These are phyloP conservation scores for Hanseniaspora vineae DNA, from an alignment of 805 yeast genomes.

Conservation along the genomic window DNA sequence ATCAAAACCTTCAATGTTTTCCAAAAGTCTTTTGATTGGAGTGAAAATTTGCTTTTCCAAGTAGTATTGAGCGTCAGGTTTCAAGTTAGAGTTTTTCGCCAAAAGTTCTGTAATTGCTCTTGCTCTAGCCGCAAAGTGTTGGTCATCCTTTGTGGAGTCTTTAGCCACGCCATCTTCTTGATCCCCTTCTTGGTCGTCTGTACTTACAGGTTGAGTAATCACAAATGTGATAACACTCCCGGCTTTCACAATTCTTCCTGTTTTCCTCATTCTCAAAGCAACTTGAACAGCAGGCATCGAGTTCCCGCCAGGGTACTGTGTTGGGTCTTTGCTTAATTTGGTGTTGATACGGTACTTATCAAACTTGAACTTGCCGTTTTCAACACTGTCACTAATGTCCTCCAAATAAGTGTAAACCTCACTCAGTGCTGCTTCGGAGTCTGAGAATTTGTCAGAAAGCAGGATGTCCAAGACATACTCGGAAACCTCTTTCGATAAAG, in stretches of 20 bases:
- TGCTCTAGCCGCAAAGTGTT: slow-evolving; percentile 62
- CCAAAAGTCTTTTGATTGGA: slow-evolving; percentile 80
- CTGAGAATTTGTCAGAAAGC: slow-evolving; percentile 42
- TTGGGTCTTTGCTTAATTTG: slow-evolving; percentile 81
- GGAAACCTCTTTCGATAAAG: slow-evolving; percentile 79
- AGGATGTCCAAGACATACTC: slow-evolving; percentile 59
- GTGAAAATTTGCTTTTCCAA: slow-evolving; percentile 81
- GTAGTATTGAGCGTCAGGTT: slow-evolving; percentile 68
- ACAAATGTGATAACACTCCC: slow-evolving; percentile 86
- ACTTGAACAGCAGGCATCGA: slow-evolving; percentile 84
- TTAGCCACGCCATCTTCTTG: background rate
- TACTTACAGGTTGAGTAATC: slow-evolving; percentile 39
- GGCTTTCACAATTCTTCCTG: slow-evolving; percentile 77
- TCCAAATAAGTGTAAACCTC: slow-evolving; percentile 64
- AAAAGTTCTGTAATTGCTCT: slow-evolving; percentile 66
- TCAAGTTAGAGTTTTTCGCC: slow-evolving; percentile 33
- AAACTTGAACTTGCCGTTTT: slow-evolving; percentile 46
- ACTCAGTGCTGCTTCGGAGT: slow-evolving; percentile 61
- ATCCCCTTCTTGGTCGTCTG: slow-evolving; percentile 20
- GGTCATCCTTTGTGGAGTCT: background rate
- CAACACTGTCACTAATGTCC: slow-evolving; percentile 42
- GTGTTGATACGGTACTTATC: slow-evolving; percentile 71
- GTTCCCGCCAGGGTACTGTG: slow-evolving; percentile 67
- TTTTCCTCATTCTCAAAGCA: slow-evolving; percentile 66
- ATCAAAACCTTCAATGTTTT: slow-evolving; percentile 78